These are phyloP conservation scores for Harrya chromipes DNA, from an alignment of 768 basidiomycete genomes.

Conservation along the genomic window DNA sequence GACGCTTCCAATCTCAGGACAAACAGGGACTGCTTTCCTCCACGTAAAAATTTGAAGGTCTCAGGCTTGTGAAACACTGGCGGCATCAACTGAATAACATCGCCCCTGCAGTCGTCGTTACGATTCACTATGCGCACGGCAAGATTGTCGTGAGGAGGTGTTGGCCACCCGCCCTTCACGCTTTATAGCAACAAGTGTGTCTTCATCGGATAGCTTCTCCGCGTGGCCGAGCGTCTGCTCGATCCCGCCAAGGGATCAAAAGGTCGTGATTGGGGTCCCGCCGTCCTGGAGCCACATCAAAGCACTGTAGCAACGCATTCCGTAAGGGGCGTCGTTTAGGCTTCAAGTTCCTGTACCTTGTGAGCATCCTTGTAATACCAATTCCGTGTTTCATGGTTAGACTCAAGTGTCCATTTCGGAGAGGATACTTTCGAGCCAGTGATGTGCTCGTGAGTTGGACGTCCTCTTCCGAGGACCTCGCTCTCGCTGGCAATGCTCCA, in stretches of 20 bases:
- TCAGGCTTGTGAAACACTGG: no score
- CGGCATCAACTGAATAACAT: constrained; percentile 87
- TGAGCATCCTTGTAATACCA: constrained; percentile 44
- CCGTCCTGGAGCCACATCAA: constrained; percentile 92
- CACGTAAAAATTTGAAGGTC: constrained; percentile 44
- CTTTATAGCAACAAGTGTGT: constrained; percentile 93
- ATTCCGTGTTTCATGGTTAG: constrained; percentile 38
- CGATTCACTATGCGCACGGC: constrained; percentile 92
- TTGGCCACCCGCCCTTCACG: constrained; percentile 96
- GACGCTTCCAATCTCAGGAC: no score
- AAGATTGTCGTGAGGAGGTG: constrained; percentile 86
- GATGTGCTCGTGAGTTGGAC: constrained; percentile 9
- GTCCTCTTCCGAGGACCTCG: background rate
- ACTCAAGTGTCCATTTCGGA: constrained; percentile 53
- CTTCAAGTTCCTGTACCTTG: constrained; percentile 82
- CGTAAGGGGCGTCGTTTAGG: constrained; percentile 82
- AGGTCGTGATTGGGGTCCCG: constrained; percentile 93
- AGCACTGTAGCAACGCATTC: constrained; percentile 96
- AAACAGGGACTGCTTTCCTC: constrained; percentile 73
- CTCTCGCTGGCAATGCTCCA: constrained; percentile 16
- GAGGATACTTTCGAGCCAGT: background rate
- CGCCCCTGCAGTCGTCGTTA: constrained; percentile 87
- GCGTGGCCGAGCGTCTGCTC: constrained; percentile 96
- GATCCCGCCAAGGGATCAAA: constrained; percentile 98
- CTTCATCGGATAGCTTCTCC: constrained; percentile 82